phyloP scores from a whole-genome alignment of 1,284 basidiomycete species.

The Cryptococcus sp. region DNA sequence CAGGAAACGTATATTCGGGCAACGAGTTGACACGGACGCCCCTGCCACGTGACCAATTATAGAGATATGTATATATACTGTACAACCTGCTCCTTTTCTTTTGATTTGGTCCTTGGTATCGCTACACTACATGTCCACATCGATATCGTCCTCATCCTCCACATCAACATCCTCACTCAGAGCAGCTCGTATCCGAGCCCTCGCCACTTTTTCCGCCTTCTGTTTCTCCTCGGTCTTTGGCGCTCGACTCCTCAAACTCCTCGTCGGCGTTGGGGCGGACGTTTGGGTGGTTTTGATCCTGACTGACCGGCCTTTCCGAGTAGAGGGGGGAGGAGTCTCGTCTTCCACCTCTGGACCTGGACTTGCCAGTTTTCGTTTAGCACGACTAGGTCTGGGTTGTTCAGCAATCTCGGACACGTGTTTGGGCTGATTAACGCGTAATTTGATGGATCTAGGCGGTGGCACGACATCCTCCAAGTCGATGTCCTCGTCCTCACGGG shows the following conservation, averaged over 20 bases:
- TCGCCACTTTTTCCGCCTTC: constrained; percentile 24
- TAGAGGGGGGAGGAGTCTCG: not conserved
- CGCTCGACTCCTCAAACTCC: constrained; percentile 25
- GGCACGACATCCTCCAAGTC: not conserved
- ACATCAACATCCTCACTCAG: constrained; percentile 18
- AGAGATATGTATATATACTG: no score
- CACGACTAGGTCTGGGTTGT: not conserved
- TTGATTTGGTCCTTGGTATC: no score
- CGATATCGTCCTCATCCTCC: not conserved
- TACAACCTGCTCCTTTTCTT: no score
- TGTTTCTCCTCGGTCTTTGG: constrained; percentile 24
- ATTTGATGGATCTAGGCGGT: constrained; percentile 1
- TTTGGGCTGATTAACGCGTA: constrained; percentile 1
- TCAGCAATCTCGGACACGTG: not conserved
- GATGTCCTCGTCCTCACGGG: not conserved
- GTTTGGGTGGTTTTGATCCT: constrained; percentile 6
- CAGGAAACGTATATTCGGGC: no score
- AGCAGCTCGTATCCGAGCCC: constrained; percentile 18
- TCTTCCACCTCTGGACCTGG: constrained; percentile 11
- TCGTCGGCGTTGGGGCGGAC: constrained; percentile 7
- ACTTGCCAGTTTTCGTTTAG: constrained; percentile 6
- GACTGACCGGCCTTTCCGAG: not conserved
- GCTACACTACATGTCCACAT: no score
- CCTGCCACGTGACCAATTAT: no score
- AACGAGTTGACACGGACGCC: no score